Evolutionary conservation across 352 stramenopile genomes (phyloP).

Genomic region (Pythium phragmiticola): DNA sequence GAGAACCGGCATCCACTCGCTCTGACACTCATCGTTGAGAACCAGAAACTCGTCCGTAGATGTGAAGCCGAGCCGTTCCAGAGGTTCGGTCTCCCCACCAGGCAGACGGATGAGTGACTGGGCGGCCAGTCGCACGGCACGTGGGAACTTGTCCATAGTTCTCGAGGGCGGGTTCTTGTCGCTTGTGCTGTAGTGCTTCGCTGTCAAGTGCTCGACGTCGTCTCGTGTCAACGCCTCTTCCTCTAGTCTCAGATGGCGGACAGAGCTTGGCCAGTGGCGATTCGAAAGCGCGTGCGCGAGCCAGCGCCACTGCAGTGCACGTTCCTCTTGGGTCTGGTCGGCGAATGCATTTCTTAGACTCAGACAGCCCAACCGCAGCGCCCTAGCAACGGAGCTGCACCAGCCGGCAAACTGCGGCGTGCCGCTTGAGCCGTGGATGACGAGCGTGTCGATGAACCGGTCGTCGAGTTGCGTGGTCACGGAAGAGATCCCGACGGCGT

Average conservation of each 20-base stretch:
- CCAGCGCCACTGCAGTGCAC: slow-evolving; percentile 10
- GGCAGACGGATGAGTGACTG: not conserved
- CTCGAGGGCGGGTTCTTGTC: not conserved
- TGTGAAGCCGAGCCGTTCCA: slow-evolving; percentile 3
- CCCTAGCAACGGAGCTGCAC: slow-evolving; percentile 5
- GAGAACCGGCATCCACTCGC: slow-evolving; percentile 3
- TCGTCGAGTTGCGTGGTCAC: not conserved
- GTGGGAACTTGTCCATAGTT: not conserved
- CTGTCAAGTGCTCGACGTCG: not conserved
- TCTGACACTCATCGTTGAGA: not conserved
- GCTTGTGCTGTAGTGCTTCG: not conserved
- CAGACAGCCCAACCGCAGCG: not conserved
- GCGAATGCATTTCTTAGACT: not conserved
- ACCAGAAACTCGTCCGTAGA: slow-evolving; percentile 7
- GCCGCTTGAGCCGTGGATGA: slow-evolving; percentile 7
- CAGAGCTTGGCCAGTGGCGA: slow-evolving; percentile 4
- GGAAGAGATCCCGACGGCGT: not conserved
- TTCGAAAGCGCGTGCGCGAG: slow-evolving; percentile 6
- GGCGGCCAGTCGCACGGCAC: not conserved
- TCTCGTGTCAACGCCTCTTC: not conserved
- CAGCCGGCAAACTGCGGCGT: slow-evolving; percentile 2
- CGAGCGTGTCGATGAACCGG: slow-evolving; percentile 8
- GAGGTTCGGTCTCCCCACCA: not conserved
- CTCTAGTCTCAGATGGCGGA: slow-evolving; percentile 5
- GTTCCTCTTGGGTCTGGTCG: not conserved